Percentiles rank a stretch among this genome's conserved stretches.
Conservation (phyloP, 2,329 filamentous ascomycete genomes). For the Penicillium sp. region DNA sequence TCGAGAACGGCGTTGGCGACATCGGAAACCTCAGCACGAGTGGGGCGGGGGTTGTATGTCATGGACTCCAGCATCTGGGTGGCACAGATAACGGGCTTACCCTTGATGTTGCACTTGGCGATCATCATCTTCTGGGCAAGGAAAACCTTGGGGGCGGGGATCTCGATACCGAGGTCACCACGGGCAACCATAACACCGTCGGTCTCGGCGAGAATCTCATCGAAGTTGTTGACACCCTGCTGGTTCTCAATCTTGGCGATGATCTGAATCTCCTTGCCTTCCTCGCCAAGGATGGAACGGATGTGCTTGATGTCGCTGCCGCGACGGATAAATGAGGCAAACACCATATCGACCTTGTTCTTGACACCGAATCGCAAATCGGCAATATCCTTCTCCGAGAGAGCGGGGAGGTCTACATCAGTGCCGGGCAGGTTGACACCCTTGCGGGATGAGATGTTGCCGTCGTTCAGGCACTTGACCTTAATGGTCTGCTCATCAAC, state of each 20-base stretch:
- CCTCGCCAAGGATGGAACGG: constrained; percentile 83
- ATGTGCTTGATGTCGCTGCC: constrained; percentile 92
- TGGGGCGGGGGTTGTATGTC: constrained; percentile 99
- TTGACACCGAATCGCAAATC: constrained; percentile 95
- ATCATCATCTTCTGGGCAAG: constrained; percentile 99
- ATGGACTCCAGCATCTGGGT: constrained; percentile 99
- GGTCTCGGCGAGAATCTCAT: constrained; percentile 91
- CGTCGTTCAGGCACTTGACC: constrained; percentile 90
- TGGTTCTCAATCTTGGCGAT: constrained; percentile 99
- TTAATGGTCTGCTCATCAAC: constrained; percentile 86
- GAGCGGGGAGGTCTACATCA: constrained; percentile 93
- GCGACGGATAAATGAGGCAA: constrained; percentile 95
- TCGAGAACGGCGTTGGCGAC: constrained; percentile 98
- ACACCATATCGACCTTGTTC: constrained; percentile 99
- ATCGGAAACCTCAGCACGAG: constrained; percentile 96
- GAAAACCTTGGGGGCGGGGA: constrained; percentile 96
- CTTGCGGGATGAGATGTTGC: constrained; percentile 98
- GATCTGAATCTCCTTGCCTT: constrained; percentile 96
- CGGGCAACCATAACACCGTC: constrained; percentile 99
- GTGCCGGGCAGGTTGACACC: constrained; percentile 99
- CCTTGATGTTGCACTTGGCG: constrained; percentile 98
- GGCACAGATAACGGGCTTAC: constrained; percentile 98
- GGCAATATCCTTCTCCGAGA: constrained; percentile 96
- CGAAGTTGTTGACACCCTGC: constrained; percentile 99
- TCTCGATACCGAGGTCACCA: constrained; percentile 98